Conservation (phyloP, 2,329 filamentous ascomycete species). For the Helicocarpus griseus region DNA sequence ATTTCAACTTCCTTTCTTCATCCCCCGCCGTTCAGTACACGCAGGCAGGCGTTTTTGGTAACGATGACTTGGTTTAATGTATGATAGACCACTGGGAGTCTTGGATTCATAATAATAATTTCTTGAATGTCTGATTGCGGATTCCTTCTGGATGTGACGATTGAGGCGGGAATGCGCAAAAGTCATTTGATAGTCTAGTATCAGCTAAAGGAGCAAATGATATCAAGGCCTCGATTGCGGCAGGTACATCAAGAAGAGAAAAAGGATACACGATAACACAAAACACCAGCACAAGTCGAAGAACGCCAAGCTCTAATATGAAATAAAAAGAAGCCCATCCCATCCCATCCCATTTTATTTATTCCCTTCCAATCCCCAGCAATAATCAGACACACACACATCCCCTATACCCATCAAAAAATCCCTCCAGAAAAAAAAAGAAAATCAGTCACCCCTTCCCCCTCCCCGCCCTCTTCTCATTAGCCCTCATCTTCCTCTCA, state of each 20-base stretch:
- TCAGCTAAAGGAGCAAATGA: background rate
- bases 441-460: conserved; percentile 8
- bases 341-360: background rate
- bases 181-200: background rate
- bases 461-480: conserved; percentile 41
- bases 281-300: background rate
- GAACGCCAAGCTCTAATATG: background rate
- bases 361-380: background rate
- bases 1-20: background rate
- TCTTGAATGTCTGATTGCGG: too few relatives aligned
- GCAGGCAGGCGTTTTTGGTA: background rate
- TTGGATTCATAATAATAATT: too few relatives aligned
- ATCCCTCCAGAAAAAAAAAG: conserved; percentile 9
- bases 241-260: background rate
- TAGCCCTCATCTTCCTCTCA: conserved; percentile 59
- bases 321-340: background rate
- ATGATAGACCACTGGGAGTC: too few relatives aligned
- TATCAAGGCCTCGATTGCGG: too few relatives aligned
- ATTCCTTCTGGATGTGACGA: background rate
- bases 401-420: background rate
- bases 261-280: background rate
- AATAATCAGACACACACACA: background rate
- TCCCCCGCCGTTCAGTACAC: background rate
- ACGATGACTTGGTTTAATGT: background rate
- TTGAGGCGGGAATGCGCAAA: background rate